Conservation (phyloP, 352 stramenopile species). For the Pilasporangium apinafurcum region DNA sequence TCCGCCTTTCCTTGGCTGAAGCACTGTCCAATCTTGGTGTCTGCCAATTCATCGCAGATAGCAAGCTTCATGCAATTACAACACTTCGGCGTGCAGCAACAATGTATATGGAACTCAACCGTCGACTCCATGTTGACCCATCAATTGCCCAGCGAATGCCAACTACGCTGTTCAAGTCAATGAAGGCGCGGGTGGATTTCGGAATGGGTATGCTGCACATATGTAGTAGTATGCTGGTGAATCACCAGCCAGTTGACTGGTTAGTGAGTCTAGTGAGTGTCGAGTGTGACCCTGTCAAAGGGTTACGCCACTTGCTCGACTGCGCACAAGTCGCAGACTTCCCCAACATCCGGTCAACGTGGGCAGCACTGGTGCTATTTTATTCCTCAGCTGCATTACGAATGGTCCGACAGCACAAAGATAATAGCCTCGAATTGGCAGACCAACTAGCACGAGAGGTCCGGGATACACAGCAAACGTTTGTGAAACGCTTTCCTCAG, state of each 20-base stretch:
- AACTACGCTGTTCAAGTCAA: background rate
- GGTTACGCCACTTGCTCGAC: constrained; percentile 16
- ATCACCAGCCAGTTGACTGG: constrained; percentile 25
- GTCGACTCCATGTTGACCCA: constrained; percentile 6
- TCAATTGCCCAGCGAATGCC: constrained; percentile 6
- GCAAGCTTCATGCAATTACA: constrained; percentile 16
- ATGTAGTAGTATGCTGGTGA: constrained; percentile 12
- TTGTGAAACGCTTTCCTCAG: constrained; percentile 13
- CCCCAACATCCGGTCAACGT: constrained; percentile 12
- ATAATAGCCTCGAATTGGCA: constrained; percentile 1
- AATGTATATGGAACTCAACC: constrained; percentile 13
- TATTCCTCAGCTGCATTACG: constrained; percentile 17
- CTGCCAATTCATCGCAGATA: constrained; percentile 17
- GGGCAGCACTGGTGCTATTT: constrained; percentile 24
- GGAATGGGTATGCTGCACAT: constrained; percentile 25
- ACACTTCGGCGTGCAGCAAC: constrained; percentile 17
- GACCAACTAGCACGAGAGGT: constrained; percentile 1
- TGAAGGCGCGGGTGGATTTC: constrained; percentile 19
- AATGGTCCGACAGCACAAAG: constrained; percentile 10
- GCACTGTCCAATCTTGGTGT: constrained; percentile 18
- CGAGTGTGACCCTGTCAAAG: constrained; percentile 13
- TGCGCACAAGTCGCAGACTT: constrained; percentile 3
- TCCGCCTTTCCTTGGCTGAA: constrained; percentile 19
- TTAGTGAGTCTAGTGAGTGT: constrained; percentile 11
- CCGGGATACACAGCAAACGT: constrained; percentile 4